These are phyloP conservation scores for Calonectria ilicicola DNA, from an alignment of 2,329 filamentous ascomycete genomes.

Conservation along the genomic window DNA sequence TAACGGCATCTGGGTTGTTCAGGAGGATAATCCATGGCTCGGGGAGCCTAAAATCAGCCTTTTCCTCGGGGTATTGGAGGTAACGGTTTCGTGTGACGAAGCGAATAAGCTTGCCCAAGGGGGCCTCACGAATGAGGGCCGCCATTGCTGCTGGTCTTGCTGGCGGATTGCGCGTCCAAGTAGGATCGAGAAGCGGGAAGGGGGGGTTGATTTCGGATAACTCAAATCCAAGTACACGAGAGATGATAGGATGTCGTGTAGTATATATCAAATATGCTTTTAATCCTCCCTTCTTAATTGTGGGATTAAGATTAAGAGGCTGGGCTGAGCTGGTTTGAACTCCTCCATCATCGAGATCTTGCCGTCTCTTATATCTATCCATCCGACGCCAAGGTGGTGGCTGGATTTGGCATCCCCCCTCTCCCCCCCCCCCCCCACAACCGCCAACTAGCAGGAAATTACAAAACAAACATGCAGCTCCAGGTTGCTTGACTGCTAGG, in stretches of 20 bases:
- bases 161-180: neutral
- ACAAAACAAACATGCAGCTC: neutral
- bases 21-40: slow-evolving; percentile 51
- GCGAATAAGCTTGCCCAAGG: slow-evolving; percentile 70
- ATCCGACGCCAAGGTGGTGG: neutral
- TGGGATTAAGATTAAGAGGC: neutral
- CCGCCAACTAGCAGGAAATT: neutral
- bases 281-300: neutral
- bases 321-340: neutral
- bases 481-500: neutral
- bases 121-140: slow-evolving; percentile 63
- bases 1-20: slow-evolving; percentile 43
- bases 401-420: neutral
- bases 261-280: neutral
- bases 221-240: neutral
- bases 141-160: slow-evolving; percentile 36
- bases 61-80: slow-evolving; percentile 71
- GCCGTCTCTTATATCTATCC: slow-evolving; percentile 19
- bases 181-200: neutral
- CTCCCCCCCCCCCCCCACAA: neutral
- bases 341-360: neutral
- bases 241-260: neutral
- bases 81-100: slow-evolving; percentile 63
- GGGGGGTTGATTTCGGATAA: neutral
- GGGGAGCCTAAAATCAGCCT: slow-evolving; percentile 65